Evolutionary conservation across 768 basidiomycete species (phyloP), one percentile per base, ranked within the genome.

Genomic region (Lentinula sp.): DNA sequence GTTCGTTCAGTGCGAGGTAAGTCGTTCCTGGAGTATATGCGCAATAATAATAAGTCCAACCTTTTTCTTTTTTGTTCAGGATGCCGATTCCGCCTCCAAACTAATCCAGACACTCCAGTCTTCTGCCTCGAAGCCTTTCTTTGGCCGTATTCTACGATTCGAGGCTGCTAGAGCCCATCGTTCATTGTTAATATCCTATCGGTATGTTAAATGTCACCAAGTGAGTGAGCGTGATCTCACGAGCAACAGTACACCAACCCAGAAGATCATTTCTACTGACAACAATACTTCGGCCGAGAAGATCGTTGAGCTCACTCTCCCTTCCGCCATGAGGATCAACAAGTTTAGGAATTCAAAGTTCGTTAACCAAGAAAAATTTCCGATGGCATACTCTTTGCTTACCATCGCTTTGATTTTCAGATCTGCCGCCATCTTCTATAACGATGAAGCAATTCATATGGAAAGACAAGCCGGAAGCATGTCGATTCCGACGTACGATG

Each of bases 1-100:
- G 60, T 93, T 93, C 70, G 86, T 91, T 23, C 91, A 93, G 73
- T 92, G 90, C 78, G 82, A 90, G 78, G 91, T 49, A 49, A 31
- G 35, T 28, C 16, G 32, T 37, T 39, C 15, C 46, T 42, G 7
- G 32, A 32, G 32, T 59, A 59, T 59, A 59, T 59, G 57, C 57
- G 57, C n/a, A 7, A 10, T 3, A 34, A 39, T 6, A 18, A 39
- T 6, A 18, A 10, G 11, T 18, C 57, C 5, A 48, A n/a, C 4
- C 21, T 42, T 46, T 43, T 42, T 46, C 13, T n/a, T 43, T 42
- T 40, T 16, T n/a, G 46, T 62, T 46, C 63, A 91, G 89, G 78
- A 85, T 64, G 76, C 85, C 4, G 69, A 73, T 15, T 76, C 84
- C 2, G 88, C 90, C 1, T 75, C 81, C 21, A 70, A 72, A 48